Evolutionary conservation across 139 green algal genomes (phyloP), one percentile per base, ranked within the genome.

Genomic region (Chlamydomonas applanata): DNA sequence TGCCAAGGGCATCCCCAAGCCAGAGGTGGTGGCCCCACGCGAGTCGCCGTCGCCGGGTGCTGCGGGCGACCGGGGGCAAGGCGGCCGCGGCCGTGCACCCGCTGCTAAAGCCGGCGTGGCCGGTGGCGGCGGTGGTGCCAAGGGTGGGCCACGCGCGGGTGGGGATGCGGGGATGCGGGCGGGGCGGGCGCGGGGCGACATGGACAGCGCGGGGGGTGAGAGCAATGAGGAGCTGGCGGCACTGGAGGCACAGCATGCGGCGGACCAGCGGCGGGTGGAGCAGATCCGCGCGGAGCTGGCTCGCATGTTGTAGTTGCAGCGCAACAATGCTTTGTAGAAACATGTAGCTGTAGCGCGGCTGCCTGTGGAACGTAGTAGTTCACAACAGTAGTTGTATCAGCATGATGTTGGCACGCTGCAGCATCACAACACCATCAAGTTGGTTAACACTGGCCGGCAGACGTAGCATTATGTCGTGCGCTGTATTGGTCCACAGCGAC

Each of bases 251-350:
- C 82, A 89, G 79, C 88, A 93, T 61, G 72, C 57, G 46, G 46
- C 46, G 30, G 73, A 91, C 49, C 46, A 75, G 62, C 20, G 76
- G 24, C 32, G 73, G 61, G 86, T 93, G 25, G 86, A 89, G 32
- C 73, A 67, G n/a, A 90, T 93, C 19, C 72, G 82, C 1, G 71
- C 85, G 56, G 79, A 93, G 64, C 74, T 93, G 70, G 81, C n/a
- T n/a, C n/a, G n/a, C n/a, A n/a, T n/a, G n/a, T n/a, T n/a, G n/a
- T n/a, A n/a, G n/a, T n/a, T n/a, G n/a, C n/a, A n/a, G n/a, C n/a
- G n/a, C n/a, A n/a, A n/a, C n/a, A n/a, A n/a, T n/a, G n/a, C n/a
- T n/a, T n/a, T n/a, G n/a, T n/a, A n/a, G n/a, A n/a, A n/a, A n/a
- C n/a, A n/a, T n/a, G n/a, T n/a, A n/a, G n/a, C n/a, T n/a, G n/a